Evolutionary conservation across 192 early-diverging fungal species (phyloP).

Genomic region (Backusella tarrabulga): DNA sequence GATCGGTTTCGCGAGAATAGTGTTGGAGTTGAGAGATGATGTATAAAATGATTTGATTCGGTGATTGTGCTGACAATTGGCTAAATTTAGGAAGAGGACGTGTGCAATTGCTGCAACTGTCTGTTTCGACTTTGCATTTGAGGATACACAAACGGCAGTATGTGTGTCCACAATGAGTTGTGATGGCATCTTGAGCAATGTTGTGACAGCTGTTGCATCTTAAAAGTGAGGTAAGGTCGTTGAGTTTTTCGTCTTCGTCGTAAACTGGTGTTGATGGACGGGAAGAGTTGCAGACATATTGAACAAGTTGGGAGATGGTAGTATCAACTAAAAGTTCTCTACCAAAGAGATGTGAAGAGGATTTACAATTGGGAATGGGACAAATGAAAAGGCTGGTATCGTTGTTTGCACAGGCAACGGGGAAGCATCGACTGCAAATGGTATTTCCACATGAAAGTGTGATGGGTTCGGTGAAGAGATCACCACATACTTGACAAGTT

Average conservation of each 20-base stretch:
- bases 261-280: background rate
- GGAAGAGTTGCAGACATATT: background rate
- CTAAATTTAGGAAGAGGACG: conserved; percentile 11
- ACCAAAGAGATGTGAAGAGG: conserved; percentile 8
- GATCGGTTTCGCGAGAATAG: background rate
- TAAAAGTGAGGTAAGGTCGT: background rate
- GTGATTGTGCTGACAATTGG: background rate
- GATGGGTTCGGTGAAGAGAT: background rate
- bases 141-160: conserved; percentile 9
- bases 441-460: conserved; percentile 14
- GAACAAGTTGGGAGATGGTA: background rate
- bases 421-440: conserved; percentile 4
- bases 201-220: background rate
- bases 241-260: background rate
- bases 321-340: background rate
- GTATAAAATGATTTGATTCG: background rate
- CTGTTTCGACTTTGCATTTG: background rate
- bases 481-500: conserved; percentile 11
- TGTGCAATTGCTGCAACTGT: background rate
- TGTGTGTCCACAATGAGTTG: conserved; percentile 13
- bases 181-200: background rate
- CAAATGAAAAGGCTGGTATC: background rate
- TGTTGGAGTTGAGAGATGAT: background rate
- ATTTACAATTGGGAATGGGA: background rate
- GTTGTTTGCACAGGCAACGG: background rate